These are phyloP conservation scores for Talaromyces nanjingensis DNA, from an alignment of 495 filamentous ascomycete species.

Conservation along the genomic window DNA sequence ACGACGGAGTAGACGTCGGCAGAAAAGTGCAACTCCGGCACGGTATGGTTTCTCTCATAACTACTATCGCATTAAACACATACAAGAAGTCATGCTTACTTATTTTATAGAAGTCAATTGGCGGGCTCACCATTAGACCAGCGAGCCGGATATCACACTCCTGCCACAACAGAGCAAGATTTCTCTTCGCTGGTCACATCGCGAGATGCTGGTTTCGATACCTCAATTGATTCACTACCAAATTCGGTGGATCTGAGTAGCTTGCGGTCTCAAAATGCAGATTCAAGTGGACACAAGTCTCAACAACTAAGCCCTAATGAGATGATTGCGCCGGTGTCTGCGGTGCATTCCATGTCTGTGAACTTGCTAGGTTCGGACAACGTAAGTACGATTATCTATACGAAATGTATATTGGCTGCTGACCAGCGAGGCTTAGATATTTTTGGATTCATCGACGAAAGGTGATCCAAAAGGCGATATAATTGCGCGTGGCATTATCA, in stretches of 20 bases:
- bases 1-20: slow-evolving; percentile 21
- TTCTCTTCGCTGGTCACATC: slow-evolving; percentile 20
- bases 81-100: slow-evolving; percentile 9
- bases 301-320: slow-evolving; percentile 37
- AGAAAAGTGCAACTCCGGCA: slow-evolving; percentile 20
- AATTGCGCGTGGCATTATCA: slow-evolving; percentile 33
- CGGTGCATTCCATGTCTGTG: slow-evolving; percentile 37
- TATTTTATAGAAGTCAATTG: slow-evolving; percentile 14
- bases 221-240: slow-evolving; percentile 24
- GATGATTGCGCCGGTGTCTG: slow-evolving; percentile 36
- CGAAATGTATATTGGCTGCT: not conserved
- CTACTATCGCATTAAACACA: not conserved
- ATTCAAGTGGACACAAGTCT: slow-evolving; percentile 25
- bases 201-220: slow-evolving; percentile 19
- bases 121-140: slow-evolving; percentile 22
- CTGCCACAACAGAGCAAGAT: slow-evolving; percentile 24
- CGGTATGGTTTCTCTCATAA: slow-evolving; percentile 12
- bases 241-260: slow-evolving; percentile 16
- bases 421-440: slow-evolving; percentile 19
- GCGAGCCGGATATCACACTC: slow-evolving; percentile 21
- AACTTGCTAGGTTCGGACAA: slow-evolving; percentile 31
- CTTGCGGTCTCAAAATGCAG: slow-evolving; percentile 19
- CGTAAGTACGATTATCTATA: slow-evolving; percentile 15
- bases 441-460: slow-evolving; percentile 28
- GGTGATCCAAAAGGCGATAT: slow-evolving; percentile 30